These are phyloP conservation scores for Phoma sp. DNA, from an alignment of 2,329 filamentous ascomycete genomes.

Conservation along the genomic window DNA sequence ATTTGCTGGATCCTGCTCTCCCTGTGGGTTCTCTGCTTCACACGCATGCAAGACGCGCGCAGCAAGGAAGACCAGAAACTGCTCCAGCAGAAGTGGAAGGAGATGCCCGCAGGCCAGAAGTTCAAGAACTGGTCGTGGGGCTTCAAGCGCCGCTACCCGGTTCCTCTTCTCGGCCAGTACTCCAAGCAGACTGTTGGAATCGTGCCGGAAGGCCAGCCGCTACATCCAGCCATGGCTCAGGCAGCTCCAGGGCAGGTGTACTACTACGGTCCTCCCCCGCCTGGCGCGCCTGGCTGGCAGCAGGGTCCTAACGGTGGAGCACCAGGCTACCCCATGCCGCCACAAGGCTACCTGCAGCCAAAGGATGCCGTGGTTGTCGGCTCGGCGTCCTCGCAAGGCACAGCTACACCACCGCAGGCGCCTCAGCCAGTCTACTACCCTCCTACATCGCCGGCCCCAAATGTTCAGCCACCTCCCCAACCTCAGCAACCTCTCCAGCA, in stretches of 20 bases:
- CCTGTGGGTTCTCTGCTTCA: conserved; percentile 42
- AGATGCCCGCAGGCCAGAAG: conserved; percentile 32
- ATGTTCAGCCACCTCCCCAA: conserved; percentile 9
- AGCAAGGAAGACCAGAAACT: conserved; percentile 41
- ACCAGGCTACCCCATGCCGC: conserved; percentile 21
- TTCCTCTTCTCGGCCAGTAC: conserved; percentile 40
- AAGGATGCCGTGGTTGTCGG: conserved; percentile 25
- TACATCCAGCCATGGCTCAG: conserved; percentile 36
- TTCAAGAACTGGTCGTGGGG: conserved; percentile 47
- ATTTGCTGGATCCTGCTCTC: conserved; percentile 41
- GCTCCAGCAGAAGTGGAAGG: conserved; percentile 40
- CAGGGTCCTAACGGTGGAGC: conserved; percentile 25
- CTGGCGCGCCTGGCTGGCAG: conserved; percentile 31
- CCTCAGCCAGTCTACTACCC: conserved; percentile 24
- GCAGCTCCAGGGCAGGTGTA: conserved; percentile 27
- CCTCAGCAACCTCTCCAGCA: conserved; percentile 1
- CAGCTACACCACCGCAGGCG: conserved; percentile 16
- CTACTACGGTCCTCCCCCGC: conserved; percentile 34
- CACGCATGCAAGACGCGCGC: conserved; percentile 40
- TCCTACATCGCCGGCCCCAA: conserved; percentile 14
- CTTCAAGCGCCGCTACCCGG: conserved; percentile 40
- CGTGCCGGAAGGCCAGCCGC: conserved; percentile 34
- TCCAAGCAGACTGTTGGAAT: conserved; percentile 39
- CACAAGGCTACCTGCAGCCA: conserved; percentile 26
- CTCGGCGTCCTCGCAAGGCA: conserved; percentile 16